These are phyloP conservation scores for Cubamyces lactineus DNA, from an alignment of 768 basidiomycete species.

Conservation along the genomic window DNA sequence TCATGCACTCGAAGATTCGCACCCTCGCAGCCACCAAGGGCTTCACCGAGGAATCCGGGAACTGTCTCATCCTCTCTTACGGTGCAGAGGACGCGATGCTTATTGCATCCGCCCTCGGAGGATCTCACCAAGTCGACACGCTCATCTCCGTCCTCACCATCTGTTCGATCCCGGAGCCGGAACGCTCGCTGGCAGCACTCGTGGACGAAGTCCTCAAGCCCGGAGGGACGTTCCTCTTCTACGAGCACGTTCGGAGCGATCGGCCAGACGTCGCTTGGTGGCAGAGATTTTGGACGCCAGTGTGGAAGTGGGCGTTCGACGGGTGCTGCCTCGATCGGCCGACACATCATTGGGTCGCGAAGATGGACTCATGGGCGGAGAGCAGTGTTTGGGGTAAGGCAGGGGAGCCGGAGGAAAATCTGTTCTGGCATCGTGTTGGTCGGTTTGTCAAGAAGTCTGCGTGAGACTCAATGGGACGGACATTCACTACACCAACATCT, in stretches of 20 bases:
- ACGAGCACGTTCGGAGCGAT: conserved; percentile 69
- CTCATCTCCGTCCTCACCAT: conserved; percentile 67
- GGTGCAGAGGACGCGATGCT: conserved; percentile 60
- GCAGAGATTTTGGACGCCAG: conserved; percentile 73
- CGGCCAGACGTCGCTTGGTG: conserved; percentile 62
- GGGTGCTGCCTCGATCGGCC: conserved; percentile 68
- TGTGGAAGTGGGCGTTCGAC: conserved; percentile 63
- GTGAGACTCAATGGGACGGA: no score
- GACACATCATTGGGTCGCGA: conserved; percentile 49
- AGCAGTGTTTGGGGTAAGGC: conserved; percentile 50
- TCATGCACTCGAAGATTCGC: conserved; percentile 64
- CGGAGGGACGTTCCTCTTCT: conserved; percentile 66
- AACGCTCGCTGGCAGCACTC: conserved; percentile 49
- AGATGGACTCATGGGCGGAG: conserved; percentile 52
- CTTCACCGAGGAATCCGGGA: conserved; percentile 54
- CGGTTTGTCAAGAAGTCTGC: conserved; percentile 50
- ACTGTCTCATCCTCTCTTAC: conserved; percentile 59
- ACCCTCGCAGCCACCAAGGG: conserved; percentile 52
- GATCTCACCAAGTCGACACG: conserved; percentile 53
- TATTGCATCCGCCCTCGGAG: conserved; percentile 49
- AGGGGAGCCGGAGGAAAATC: conserved; percentile 55
- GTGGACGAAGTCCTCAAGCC: conserved; percentile 58
- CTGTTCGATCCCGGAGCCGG: conserved; percentile 64
- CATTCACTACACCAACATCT: no score
- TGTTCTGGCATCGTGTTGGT: conserved; percentile 66